Evolutionary conservation across 1,139 yeast genomes (phyloP), one percentile per base, ranked within the genome.

Genomic region (Ashbya aceris): DNA sequence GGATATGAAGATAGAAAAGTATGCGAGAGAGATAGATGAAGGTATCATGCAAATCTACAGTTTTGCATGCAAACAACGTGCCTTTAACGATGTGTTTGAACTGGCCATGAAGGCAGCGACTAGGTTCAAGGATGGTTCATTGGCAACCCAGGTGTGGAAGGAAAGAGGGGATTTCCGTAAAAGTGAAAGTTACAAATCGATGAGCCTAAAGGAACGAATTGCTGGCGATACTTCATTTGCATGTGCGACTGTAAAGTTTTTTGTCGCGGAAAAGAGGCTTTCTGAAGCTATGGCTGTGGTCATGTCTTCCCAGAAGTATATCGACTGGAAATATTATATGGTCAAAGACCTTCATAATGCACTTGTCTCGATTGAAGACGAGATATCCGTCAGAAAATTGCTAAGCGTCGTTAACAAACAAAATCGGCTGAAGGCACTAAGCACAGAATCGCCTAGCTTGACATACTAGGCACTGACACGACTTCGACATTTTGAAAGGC

Each of bases 101-200:
- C 68, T 81, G 13, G 79, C 84, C 4, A 65, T 87, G 51, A 72
- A 74, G 39, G 86, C 87, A 0, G 83, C 87, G 3, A 73, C 75
- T 4, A 67, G 68, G 39, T 73, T 74, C 53, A 66, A 68, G 26
- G 70, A 79, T 46, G 63, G 71, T 39, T 68, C 67, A 1, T 73
- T 81, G 55, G 87, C 89, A 2, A 77, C 77, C 44, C 60, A 64
- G 30, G 68, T 83, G 1, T 85, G 96, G 95, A 61, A 65, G 2
- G 94, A 83, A 55, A 72, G 96, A 55, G 96, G 96, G 2, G 50
- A 60, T 33, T 85, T 71, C 64, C 69, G 96, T 39, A 77, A 77
- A 46, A 70, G 84, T 0, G 38, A 46, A 0, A 50, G 51, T 1
- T 84, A 79, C 64, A 72, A 67, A 43, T 43, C 49, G 0, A 50